Conservation (phyloP, 2,329 filamentous ascomycete species). For the Rugonectria rugulosa region DNA sequence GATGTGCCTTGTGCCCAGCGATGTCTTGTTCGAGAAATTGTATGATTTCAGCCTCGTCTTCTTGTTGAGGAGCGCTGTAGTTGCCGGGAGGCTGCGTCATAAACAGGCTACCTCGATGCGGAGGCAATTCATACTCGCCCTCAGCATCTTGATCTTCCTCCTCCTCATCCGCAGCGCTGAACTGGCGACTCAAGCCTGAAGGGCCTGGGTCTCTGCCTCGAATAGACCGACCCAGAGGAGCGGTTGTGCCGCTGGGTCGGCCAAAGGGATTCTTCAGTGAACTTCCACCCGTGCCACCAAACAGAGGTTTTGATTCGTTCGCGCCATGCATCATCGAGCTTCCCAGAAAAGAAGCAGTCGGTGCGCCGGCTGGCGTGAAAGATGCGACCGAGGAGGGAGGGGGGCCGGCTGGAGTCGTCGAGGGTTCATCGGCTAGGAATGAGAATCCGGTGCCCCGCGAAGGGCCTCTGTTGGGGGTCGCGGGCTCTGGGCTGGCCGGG, state of each 20-base stretch:
- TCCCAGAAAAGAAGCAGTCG: slow-evolving; percentile 61
- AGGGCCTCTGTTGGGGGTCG: slow-evolving; percentile 56
- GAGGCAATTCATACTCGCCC: slow-evolving; percentile 45
- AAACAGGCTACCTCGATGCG: slow-evolving; percentile 44
- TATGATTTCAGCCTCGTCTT: slow-evolving; percentile 48
- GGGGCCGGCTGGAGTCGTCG: slow-evolving; percentile 61
- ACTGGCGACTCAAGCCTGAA: slow-evolving; percentile 59
- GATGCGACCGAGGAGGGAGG: slow-evolving; percentile 61
- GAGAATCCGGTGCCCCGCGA: slow-evolving; percentile 46
- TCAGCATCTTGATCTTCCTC: slow-evolving; percentile 44
- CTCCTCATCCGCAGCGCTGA: slow-evolving; percentile 42
- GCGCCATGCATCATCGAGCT: slow-evolving; percentile 60
- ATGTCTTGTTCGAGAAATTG: slow-evolving; percentile 47
- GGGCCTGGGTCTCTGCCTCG: slow-evolving; percentile 54
- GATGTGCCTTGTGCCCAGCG: slow-evolving; percentile 45
- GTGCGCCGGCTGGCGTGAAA: slow-evolving; percentile 64
- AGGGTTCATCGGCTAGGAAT: slow-evolving; percentile 53
- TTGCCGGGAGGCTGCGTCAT: slow-evolving; percentile 33
- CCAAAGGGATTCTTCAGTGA: slow-evolving; percentile 49
- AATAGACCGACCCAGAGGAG: slow-evolving; percentile 58
- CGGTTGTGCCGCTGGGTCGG: slow-evolving; percentile 46
- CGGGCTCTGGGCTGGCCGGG: slow-evolving; percentile 52
- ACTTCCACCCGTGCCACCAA: slow-evolving; percentile 43
- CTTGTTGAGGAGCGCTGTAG: slow-evolving; percentile 34
- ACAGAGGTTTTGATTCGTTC: slow-evolving; percentile 49